Conservation (phyloP, 345 rosid genomes). For the Combretum micranthum region DNA sequence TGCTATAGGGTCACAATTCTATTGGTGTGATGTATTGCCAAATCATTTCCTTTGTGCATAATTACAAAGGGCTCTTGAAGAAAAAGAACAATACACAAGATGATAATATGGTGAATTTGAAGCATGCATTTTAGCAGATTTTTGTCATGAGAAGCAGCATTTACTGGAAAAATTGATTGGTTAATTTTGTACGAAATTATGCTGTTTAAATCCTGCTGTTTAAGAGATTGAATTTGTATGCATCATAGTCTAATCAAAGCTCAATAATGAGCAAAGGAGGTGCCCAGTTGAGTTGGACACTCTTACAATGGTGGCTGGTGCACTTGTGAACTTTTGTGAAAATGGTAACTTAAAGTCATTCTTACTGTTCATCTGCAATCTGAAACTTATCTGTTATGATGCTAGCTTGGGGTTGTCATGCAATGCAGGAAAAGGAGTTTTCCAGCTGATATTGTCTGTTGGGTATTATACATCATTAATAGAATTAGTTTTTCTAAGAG, state of each 20-base stretch:
- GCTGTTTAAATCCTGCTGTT: not conserved
- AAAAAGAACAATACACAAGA: too few relatives aligned
- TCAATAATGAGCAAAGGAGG: conserved; percentile 87
- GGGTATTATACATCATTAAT: too few relatives aligned
- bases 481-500: too few relatives aligned
- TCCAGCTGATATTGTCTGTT: too few relatives aligned
- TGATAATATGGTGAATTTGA: too few relatives aligned
- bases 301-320: conserved; percentile 96
- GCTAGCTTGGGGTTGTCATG: not conserved
- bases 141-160: not conserved
- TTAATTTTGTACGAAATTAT: not conserved
- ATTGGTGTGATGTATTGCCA: too few relatives aligned
- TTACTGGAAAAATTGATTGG: not conserved
- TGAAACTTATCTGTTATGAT: not conserved
- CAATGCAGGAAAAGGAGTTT: too few relatives aligned
- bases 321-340: conserved; percentile 85
- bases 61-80: too few relatives aligned
- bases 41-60: too few relatives aligned
- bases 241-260: conserved; percentile 71
- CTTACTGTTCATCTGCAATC: too few relatives aligned
- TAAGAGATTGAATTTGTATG: not conserved
- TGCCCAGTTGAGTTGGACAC: conserved; percentile 79
- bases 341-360: conserved; percentile 48
- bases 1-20: too few relatives aligned
- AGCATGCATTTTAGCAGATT: not conserved